phyloP scores from a whole-genome alignment of 805 yeast species.

The Candida yuanshanica region DNA sequence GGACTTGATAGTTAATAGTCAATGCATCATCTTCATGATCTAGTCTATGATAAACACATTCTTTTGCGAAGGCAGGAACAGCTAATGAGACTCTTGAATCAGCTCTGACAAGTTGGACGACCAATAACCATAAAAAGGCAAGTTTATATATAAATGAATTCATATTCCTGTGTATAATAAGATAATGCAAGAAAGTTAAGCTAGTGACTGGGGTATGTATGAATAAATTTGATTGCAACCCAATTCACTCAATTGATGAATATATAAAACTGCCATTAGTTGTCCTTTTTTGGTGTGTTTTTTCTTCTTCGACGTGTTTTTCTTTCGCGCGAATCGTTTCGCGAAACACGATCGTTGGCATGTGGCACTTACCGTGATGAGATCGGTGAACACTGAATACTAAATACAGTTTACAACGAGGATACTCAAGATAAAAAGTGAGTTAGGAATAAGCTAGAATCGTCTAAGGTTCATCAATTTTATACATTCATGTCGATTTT shows the following conservation, averaged over 20 bases:
- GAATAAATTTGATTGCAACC: no score
- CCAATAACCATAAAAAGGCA: not conserved
- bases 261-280: no score
- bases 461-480: no score
- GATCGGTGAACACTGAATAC: no score
- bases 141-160: not conserved
- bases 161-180: no score
- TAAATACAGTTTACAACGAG: no score
- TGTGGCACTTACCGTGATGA: not conserved
- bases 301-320: not conserved
- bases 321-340: no score
- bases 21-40: constrained; percentile 31
- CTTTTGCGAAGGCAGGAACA: constrained; percentile 34
- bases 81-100: constrained; percentile 19
- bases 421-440: no score
- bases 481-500: not conserved
- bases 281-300: not conserved
- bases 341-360: not conserved
- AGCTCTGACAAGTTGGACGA: constrained; percentile 7
- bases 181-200: no score
- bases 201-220: no score
- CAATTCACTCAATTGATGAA: no score
- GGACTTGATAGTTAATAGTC: constrained; percentile 40
- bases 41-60: constrained; percentile 36
- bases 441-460: no score